These are phyloP conservation scores for Plasmodium relictum DNA, from an alignment of 169 alveolate species.

Conservation along the genomic window DNA sequence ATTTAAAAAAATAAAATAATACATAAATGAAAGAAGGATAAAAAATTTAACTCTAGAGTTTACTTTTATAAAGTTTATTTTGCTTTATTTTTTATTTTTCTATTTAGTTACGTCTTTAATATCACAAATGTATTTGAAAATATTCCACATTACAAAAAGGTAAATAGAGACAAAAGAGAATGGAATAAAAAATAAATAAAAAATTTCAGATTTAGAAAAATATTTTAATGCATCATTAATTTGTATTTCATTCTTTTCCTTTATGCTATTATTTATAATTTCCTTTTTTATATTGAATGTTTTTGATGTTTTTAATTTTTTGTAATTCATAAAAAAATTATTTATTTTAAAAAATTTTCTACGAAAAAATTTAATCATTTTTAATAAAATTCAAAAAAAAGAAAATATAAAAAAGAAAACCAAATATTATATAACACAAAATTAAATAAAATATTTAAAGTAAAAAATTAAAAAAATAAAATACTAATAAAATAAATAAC, in stretches of 20 bases:
- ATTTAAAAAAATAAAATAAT: neutral
- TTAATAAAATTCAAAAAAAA: neutral
- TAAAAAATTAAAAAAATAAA: neutral
- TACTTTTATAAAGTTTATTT: neutral
- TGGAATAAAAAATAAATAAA: conserved; percentile 46
- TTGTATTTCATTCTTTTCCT: conserved; percentile 12
- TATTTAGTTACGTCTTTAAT: conserved; percentile 32
- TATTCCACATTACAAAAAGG: conserved; percentile 37
- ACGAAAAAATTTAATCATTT: conserved; percentile 42
- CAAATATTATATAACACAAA: too few species aligned
- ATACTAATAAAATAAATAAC: neutral
- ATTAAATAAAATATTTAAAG: too few species aligned
- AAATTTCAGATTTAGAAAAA: conserved; percentile 48
- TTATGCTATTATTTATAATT: neutral
- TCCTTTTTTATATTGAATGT: conserved; percentile 4
- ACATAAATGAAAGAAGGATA: neutral
- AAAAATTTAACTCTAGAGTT: neutral
- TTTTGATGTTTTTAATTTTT: conserved; percentile 4
- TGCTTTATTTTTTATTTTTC: neutral
- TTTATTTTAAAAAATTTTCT: conserved; percentile 26
- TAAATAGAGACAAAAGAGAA: conserved; percentile 50
- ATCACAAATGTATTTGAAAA: conserved; percentile 65
- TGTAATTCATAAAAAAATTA: conserved; percentile 3
- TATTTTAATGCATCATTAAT: conserved; percentile 19
- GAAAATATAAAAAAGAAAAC: too few species aligned